Evolutionary conservation across 1,284 basidiomycete genomes (phyloP), one percentile per base, ranked within the genome.

Genomic region (Rhodotorula glutinis): DNA sequence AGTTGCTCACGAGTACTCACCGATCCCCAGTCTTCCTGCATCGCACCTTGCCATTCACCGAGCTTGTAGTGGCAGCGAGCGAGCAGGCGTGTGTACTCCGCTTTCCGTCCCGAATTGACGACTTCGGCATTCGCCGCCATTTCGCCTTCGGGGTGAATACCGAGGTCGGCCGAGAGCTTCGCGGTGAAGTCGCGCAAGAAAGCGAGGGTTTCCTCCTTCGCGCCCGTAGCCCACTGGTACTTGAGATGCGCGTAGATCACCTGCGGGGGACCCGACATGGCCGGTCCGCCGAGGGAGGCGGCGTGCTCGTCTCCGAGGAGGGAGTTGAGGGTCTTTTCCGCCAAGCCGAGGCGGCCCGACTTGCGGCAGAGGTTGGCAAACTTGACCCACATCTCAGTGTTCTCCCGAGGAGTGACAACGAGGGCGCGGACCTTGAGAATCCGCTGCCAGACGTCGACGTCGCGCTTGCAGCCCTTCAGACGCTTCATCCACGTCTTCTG

Each of bases 391-490:
- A 97, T 98, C 62, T 91, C 86, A 60, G 91, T 92, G 76, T 98
- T 94, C 75, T 97, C 93, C 72, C 90, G 90, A 0, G 96, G 96
- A 54, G 87, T 91, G 41, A 98, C 83, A 29, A 99, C 94, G 58
- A 98, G 85, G 1, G 93, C 92, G 66, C 96, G 87, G 49, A 99
- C 92, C 81, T 98, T 95, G 23, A 99, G 82, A 57, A 98, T 92
- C 29, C 95, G 87, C 80, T 98, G 96, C 96, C 96, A 99, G 7
- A 97, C 93, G 79, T 99, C 96, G 25, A 98, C 96, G 74, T 98
- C 96, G 23, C 92, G 91, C 78, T 98, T 94, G 79, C 95, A 98
- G 3, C 94, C 96, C 81, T 92, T 89, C 52, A 99, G 80, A 67
- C 92, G 83, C 78, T 91, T 93, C 86, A 93, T 91, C 93, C 93